Base-by-base conservation (phyloP, 768 basidiomycete species). In the Termitomyces sp. region DNA sequence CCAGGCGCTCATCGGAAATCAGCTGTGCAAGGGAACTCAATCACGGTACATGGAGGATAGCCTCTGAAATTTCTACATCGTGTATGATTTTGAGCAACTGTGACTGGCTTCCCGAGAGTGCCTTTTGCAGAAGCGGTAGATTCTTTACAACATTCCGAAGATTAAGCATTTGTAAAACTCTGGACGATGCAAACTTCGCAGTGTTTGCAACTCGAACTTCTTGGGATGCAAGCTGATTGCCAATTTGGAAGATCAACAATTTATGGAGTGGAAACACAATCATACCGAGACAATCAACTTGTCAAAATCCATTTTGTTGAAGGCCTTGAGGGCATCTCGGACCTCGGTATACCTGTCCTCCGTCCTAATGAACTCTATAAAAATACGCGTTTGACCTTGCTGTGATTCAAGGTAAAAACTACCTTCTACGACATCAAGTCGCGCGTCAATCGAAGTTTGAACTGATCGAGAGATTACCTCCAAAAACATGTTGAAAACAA, bases 341-440 rank as follows among this genome's bases (percentile, higher is more conserved):
- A 91, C 74, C 35, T 85, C 81, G 3, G 78, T 84, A 66, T 88
- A 93, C 36, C 77, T 78, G 54, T 91, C 89, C 72, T 95, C 93
- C 5, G 80, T 80, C 55, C 88, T 81, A 26, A 94, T 79, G 0
- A 97, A 73, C 62, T 95, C 93, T 91, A 66, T 40, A 47, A 47
- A 66, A 56, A 57, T 40, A 61, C 54, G 60, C 33, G n/a, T 10
- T 43, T 6, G 47, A 12, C 18, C 38, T 46, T 50, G 28, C 61
- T 61, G 20, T 50, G 28, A 41, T 14, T 28, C 38, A 18, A 32
- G n/a, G 30, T 6, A 23, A 48, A 47, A 40, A 8, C 47, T 55
- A 82, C 94, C 91, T 79, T 93, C 86, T 3, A 97, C 93, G 10
- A 86, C 91, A 61, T 96, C 93, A 18, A 97, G 80, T 12, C 96